Percentiles rank a stretch among this genome's conserved stretches.
Evolutionary conservation across 495 filamentous ascomycete species (phyloP).

Genomic region (Penicillium canescens): DNA sequence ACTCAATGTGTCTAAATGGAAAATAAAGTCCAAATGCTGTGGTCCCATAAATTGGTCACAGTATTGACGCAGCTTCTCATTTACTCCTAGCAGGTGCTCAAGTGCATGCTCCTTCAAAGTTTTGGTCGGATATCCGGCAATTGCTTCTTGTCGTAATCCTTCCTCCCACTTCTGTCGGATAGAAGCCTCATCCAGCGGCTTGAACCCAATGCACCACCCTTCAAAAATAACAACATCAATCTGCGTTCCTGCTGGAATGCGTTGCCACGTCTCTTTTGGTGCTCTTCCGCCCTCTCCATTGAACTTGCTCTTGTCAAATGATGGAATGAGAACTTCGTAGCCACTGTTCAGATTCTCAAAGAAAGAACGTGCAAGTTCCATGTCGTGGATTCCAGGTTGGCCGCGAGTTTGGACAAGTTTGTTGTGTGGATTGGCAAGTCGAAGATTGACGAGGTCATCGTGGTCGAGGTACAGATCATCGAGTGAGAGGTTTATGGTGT

Average conservation of each 20-base stretch:
- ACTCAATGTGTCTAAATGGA: conserved; percentile 19
- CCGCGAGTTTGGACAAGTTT: conserved; percentile 16
- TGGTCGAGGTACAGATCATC: conserved; percentile 21
- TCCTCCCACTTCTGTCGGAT: conserved; percentile 6
- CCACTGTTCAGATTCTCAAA: conserved; percentile 8
- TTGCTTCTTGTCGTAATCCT: neutral
- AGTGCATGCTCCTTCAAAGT: conserved; percentile 15
- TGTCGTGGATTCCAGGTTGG: conserved; percentile 19
- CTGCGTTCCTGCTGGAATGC: neutral
- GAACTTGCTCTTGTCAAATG: conserved; percentile 21
- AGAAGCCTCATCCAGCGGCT: conserved; percentile 4
- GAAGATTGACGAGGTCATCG: conserved; percentile 10
- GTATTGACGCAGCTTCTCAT: conserved; percentile 11
- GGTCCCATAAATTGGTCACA: conserved; percentile 18
- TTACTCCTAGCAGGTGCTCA: conserved; percentile 11
- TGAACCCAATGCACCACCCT: conserved; percentile 23
- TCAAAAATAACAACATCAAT: conserved; percentile 19
- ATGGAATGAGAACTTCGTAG: conserved; percentile 11
- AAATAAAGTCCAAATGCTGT: conserved; percentile 12
- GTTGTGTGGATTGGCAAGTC: conserved; percentile 6
- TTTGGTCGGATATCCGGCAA: conserved; percentile 1
- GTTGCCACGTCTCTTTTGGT: conserved; percentile 7
- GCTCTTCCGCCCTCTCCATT: conserved; percentile 18
- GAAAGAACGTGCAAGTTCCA: conserved; percentile 9
- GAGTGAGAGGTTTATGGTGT: conserved; percentile 15